phyloP scores from a whole-genome alignment of 208 protist species.

The Eutreptiella sp. region DNA sequence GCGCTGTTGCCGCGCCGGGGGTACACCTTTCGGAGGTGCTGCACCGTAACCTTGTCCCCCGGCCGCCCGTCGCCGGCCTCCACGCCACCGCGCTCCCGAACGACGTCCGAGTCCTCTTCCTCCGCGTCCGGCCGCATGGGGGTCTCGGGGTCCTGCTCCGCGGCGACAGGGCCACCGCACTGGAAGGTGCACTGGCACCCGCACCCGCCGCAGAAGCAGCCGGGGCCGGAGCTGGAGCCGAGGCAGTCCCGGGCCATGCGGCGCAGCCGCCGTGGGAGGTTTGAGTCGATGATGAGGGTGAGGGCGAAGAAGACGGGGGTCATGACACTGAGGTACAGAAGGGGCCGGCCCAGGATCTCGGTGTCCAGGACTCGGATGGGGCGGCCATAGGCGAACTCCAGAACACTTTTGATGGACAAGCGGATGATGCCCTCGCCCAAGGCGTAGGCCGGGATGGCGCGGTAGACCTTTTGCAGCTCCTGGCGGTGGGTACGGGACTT shows the following conservation, averaged over 20 bases:
- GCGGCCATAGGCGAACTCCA: no score
- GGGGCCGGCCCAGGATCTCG: no score
- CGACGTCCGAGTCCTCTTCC: background rate
- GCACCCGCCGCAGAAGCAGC: no score
- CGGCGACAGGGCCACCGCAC: no score
- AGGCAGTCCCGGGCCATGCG: no score
- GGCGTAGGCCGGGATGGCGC: slow-evolving; percentile 59
- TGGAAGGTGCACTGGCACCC: no score
- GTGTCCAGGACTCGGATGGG: no score
- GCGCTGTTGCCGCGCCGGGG: background rate
- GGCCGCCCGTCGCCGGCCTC: background rate
- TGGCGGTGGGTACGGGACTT: no score
- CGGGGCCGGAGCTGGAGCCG: no score
- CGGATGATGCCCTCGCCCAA: slow-evolving; percentile 64
- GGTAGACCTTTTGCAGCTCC: no score
- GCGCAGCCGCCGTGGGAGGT: no score
- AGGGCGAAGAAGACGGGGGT: background rate
- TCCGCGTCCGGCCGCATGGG: background rate
- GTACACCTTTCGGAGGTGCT: background rate
- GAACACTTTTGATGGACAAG: no score
- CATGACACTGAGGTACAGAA: background rate
- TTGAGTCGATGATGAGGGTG: background rate
- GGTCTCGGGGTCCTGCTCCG: background rate
- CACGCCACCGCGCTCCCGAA: background rate
- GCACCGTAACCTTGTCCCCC: background rate